Evolutionary conservation across 129 eudicot species (phyloP).

Genomic region (Lonicera japonica): DNA sequence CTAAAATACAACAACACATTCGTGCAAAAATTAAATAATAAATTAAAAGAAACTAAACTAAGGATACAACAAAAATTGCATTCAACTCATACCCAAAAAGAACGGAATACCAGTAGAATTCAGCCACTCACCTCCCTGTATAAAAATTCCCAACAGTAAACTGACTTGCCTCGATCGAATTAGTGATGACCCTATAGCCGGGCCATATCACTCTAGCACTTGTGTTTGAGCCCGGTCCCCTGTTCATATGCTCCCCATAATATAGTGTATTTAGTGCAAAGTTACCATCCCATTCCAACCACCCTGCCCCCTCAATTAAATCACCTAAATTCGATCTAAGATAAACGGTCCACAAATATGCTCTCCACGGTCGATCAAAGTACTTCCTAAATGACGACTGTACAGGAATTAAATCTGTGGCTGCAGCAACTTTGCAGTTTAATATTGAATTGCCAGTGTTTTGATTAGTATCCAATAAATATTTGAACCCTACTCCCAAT

Average conservation of each 20-base stretch:
- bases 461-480: conserved; percentile 80
- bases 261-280: conserved; percentile 48
- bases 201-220: conserved; percentile 76
- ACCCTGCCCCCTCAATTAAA: conserved; percentile 50
- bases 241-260: conserved; percentile 69
- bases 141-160: conserved; percentile 59
- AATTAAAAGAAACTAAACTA: not conserved
- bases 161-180: conserved; percentile 40
- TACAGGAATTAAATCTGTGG: conserved; percentile 54
- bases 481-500: too few relatives aligned
- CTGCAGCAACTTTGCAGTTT: conserved; percentile 65
- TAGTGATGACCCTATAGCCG: conserved; percentile 38
- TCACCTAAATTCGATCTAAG: conserved; percentile 38
- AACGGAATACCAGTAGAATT: conserved; percentile 36
- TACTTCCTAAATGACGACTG: conserved; percentile 40
- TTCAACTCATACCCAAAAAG: conserved; percentile 30
- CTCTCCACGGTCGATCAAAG: conserved; percentile 78
- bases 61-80: not conserved
- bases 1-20: not conserved
- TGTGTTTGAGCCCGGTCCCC: conserved; percentile 69
- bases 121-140: conserved; percentile 64
- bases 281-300: conserved; percentile 61
- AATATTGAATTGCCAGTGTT: conserved; percentile 71
- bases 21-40: not conserved
- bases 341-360: conserved; percentile 49